A percentile compares a stretch with the other conserved stretches of the same genome.
Evolutionary conservation across 2,329 filamentous ascomycete genomes (phyloP).

Genomic region (Pyrenophora teres): DNA sequence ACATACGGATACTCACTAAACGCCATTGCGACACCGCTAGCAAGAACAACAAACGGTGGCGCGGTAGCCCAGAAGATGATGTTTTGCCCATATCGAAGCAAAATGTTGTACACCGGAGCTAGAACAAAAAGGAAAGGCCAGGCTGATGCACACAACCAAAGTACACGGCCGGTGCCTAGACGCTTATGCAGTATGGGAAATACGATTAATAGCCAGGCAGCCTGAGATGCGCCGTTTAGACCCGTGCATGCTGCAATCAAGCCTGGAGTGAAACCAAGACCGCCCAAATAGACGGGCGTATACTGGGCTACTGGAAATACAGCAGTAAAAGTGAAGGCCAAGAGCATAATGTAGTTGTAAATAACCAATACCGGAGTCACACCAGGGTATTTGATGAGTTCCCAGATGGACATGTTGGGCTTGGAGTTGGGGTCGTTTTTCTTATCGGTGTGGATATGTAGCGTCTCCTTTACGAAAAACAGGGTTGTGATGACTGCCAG

Average conservation of each 20-base stretch:
- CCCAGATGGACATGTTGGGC: constrained; percentile 52
- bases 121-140: constrained; percentile 69
- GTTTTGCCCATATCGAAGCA: constrained; percentile 57
- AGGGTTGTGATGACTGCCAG: constrained; percentile 58
- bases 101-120: constrained; percentile 60
- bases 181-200: constrained; percentile 71
- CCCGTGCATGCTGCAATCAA: constrained; percentile 71
- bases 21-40: constrained; percentile 10
- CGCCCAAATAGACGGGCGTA: constrained; percentile 65
- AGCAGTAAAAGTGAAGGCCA: constrained; percentile 74
- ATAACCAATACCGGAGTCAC: constrained; percentile 69
- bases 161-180: constrained; percentile 68
- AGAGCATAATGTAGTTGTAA: constrained; percentile 68
- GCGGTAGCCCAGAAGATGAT: constrained; percentile 63
- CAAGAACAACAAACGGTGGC: constrained; percentile 17
- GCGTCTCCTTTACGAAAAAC: constrained; percentile 65
- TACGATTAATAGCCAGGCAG: constrained; percentile 70
- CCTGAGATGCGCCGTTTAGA: constrained; percentile 67
- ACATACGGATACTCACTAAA: constrained; percentile 55
- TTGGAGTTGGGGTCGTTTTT: constrained; percentile 21
- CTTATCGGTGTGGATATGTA: constrained; percentile 33
- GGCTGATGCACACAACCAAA: constrained; percentile 60
- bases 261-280: constrained; percentile 64
- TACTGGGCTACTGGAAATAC: constrained; percentile 71
- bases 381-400: constrained; percentile 66